These are phyloP conservation scores for Rubia tinctorum DNA, from an alignment of 305 asterid species.

Conservation along the genomic window DNA sequence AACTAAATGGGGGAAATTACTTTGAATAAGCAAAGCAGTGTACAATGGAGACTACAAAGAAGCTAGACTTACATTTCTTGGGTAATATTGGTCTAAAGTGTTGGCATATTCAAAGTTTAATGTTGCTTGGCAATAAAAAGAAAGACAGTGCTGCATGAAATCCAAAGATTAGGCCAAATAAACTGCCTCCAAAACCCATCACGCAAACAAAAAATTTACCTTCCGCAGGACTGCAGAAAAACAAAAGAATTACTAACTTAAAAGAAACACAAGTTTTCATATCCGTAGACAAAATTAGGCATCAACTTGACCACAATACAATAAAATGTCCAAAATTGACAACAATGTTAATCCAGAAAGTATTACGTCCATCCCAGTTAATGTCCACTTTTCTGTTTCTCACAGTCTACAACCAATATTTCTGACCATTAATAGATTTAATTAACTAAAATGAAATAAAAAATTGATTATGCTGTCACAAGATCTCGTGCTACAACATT, in stretches of 20 bases:
- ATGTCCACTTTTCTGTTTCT: no score
- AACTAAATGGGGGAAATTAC: neutral
- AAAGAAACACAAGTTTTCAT: neutral
- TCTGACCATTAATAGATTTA: no score
- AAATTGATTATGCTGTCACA: no score
- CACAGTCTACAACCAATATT: no score
- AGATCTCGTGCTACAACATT: no score
- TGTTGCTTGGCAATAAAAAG: neutral
- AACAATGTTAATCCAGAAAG: constrained; percentile 5
- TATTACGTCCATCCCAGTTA: no score
- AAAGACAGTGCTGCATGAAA: neutral
- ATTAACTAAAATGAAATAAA: no score
- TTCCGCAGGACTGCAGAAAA: neutral
- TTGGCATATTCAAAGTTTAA: neutral
- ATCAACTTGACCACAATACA: no score
- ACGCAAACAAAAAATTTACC: neutral
- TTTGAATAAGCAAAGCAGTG: neutral
- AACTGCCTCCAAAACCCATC: neutral
- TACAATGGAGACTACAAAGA: neutral
- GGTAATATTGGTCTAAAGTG: neutral
- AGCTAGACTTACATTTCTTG: neutral
- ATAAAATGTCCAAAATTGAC: neutral
- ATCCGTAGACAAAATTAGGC: neutral
- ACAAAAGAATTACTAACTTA: neutral
- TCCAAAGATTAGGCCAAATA: neutral